phyloP scores from a whole-genome alignment of 208 protist genomes.

The Trypanosoma rangeli region DNA sequence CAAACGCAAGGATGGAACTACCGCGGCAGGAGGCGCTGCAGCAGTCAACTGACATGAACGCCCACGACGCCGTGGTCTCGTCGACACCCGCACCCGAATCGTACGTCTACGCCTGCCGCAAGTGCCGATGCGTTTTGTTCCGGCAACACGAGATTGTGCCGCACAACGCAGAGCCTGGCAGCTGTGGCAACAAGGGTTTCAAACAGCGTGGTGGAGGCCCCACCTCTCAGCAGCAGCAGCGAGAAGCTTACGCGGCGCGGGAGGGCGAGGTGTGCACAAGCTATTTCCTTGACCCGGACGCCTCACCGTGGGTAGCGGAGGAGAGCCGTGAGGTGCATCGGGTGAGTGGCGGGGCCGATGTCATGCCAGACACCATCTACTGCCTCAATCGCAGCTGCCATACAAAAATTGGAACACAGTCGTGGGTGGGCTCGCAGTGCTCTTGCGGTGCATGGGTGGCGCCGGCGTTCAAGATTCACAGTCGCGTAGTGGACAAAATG shows the following conservation, averaged over 20 bases:
- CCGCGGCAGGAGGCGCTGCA: neutral
- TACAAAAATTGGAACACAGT: conserved; percentile 86
- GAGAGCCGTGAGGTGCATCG: conserved; percentile 52
- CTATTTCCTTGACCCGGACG: conserved; percentile 82
- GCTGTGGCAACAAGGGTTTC: conserved; percentile 52
- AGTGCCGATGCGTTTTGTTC: conserved; percentile 61
- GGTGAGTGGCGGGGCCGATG: conserved; percentile 31
- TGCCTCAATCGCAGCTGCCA: conserved; percentile 64
- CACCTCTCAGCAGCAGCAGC: conserved; percentile 16
- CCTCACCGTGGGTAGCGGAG: conserved; percentile 61
- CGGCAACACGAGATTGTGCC: conserved; percentile 38
- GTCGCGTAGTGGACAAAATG: conserved; percentile 62
- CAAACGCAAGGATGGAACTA: neutral
- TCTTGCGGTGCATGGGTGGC: conserved; percentile 84
- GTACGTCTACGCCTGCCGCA: conserved; percentile 60
- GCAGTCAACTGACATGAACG: neutral
- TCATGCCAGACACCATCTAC: conserved; percentile 82
- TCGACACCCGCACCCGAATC: conserved; percentile 5
- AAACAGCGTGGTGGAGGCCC: conserved; percentile 23
- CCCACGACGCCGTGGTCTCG: conserved; percentile 7
- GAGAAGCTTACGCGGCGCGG: neutral
- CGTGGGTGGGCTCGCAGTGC: conserved; percentile 81
- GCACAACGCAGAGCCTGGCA: conserved; percentile 39
- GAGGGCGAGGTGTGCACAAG: conserved; percentile 53
- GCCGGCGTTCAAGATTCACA: conserved; percentile 82